phyloP scores from a whole-genome alignment of 2,329 filamentous ascomycete genomes.

The Calonectria pseudoturangicola region DNA sequence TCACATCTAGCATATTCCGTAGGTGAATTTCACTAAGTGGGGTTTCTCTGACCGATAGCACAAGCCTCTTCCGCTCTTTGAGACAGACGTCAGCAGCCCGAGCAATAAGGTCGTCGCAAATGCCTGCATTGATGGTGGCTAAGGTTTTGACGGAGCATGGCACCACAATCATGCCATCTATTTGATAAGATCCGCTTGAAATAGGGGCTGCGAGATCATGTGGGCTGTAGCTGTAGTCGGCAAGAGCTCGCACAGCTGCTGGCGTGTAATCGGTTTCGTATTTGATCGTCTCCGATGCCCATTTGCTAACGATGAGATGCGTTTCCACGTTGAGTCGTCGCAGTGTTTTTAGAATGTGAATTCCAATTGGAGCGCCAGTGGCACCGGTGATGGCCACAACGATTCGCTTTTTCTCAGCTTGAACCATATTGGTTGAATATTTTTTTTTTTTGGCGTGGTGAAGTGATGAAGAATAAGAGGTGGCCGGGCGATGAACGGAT shows the following conservation, averaged over 20 bases:
- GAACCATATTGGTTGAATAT: conserved; percentile 59
- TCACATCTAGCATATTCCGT: conserved; percentile 66
- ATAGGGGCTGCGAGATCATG: conserved; percentile 45
- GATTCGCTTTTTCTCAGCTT: conserved; percentile 37
- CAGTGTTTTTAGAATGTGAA: conserved; percentile 40
- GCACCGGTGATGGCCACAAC: conserved; percentile 49
- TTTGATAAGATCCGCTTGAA: conserved; percentile 45
- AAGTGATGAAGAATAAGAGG: neutral
- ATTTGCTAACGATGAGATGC: conserved; percentile 48
- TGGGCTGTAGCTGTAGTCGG: conserved; percentile 44
- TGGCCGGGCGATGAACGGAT: neutral
- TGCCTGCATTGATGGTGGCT: conserved; percentile 64
- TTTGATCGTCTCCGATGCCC: conserved; percentile 47
- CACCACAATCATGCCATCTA: conserved; percentile 69
- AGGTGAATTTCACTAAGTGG: conserved; percentile 68
- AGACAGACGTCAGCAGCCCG: conserved; percentile 68
- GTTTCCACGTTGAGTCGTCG: conserved; percentile 45
- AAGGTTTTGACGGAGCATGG: conserved; percentile 70
- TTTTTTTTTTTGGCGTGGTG: neutral
- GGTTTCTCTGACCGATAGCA: conserved; percentile 66
- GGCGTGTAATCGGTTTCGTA: conserved; percentile 46
- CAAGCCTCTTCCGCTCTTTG: conserved; percentile 64
- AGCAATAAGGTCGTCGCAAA: conserved; percentile 67
- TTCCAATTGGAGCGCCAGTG: conserved; percentile 45
- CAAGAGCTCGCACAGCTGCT: conserved; percentile 38